A percentile compares a stretch with the other conserved stretches of the same genome.
Conservation (phyloP, 495 filamentous ascomycete genomes). For the Trichodelitschia bisporula region DNA sequence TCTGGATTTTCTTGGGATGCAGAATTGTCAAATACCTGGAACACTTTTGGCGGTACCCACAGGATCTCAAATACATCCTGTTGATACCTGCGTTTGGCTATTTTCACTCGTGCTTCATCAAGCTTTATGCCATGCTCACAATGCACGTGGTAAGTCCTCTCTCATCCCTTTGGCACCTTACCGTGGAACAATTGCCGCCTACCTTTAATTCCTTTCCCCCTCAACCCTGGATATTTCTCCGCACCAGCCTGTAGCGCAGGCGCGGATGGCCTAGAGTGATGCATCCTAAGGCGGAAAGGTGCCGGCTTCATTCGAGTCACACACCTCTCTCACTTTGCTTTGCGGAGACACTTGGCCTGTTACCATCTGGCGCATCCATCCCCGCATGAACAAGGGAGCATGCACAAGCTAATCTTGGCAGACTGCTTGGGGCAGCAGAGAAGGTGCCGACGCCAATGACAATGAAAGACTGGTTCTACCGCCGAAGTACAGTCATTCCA, state of each 20-base stretch:
- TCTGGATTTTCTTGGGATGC: neutral
- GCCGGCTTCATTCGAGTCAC: too few relatives aligned
- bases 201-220: neutral
- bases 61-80: constrained; percentile 28
- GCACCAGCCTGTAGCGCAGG: too few relatives aligned
- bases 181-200: neutral
- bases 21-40: constrained; percentile 3
- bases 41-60: constrained; percentile 24
- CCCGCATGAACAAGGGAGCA: neutral
- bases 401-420: constrained; percentile 7
- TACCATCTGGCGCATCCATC: neutral
- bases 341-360: constrained; percentile 1
- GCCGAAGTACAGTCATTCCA: constrained; percentile 2
- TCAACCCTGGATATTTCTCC: too few relatives aligned
- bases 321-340: neutral
- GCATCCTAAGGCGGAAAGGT: too few relatives aligned
- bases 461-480: constrained; percentile 22
- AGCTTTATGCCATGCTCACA: constrained; percentile 34
- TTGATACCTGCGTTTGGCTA: constrained; percentile 32
- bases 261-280: too few relatives aligned
- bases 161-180: neutral
- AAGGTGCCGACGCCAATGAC: constrained; percentile 39
- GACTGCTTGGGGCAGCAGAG: constrained; percentile 48
- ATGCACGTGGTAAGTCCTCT: constrained; percentile 16
- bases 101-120: constrained; percentile 32